Base-by-base conservation (phyloP, 2,329 filamentous ascomycete genomes). In the Colletotrichum australisinense region DNA sequence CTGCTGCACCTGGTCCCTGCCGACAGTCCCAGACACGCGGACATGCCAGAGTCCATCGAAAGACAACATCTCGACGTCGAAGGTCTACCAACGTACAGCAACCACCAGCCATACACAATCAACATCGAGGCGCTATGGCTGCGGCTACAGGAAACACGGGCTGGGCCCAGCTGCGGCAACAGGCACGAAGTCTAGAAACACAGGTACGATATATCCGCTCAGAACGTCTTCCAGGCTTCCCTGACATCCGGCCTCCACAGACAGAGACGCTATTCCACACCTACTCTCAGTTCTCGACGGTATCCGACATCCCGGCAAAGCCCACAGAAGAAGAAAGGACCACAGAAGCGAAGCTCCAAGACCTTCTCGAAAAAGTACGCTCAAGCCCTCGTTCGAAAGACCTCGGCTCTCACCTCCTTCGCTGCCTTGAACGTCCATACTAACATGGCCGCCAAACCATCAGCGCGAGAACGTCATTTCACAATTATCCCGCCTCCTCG, bases 161-260 rank as follows among this genome's bases (percentile, higher is more conserved):
- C 85, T 99, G 97, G 97, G 93, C 95, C 80, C 95, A 98, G 86
- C 89, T 98, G 77, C 94, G 97, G 79, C 95, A 98, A 82, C 96
- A 98, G 85, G 94, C 95, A 74, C 90, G 97, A 79, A 91, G 92
- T 57, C 88, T 98, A 75, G 97, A 99, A 84, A 94, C 93, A 74
- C 96, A 98, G 89, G 96, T 97, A 87, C 76, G 82, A 14, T 5
- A 26, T 19, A 46, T 52, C 59, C n/a, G 49, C 38, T 49, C 46
- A 60, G 42, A 56, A 68, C 58, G 16, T 30, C 24, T 32, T 6
- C 28, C 64, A 42, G 60, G 64, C 28, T 66, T 64, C 57, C 56
- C 74, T 75, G 65, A 75, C 74, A 63, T 59, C 63, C 56, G 65
- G 28, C 32, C n/a, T 55, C 26, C 8, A 49, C 78, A 98, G 95